These are phyloP conservation scores for Ambrosiella beaveri DNA, from an alignment of 2,329 filamentous ascomycete species.

Conservation along the genomic window DNA sequence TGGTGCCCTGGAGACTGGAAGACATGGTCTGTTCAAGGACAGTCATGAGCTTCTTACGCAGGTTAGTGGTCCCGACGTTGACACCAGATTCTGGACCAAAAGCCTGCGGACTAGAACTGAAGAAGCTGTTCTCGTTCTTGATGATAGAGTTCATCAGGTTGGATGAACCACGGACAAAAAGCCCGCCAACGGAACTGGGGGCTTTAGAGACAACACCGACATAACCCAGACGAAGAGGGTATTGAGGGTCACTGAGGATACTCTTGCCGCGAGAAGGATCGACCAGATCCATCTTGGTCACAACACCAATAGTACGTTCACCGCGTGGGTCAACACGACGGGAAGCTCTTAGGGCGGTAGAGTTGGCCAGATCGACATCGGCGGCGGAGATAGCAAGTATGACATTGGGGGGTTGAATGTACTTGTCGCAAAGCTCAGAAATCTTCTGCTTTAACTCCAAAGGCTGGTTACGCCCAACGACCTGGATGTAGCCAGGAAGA, in stretches of 20 bases:
- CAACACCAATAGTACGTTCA: conserved; percentile 92
- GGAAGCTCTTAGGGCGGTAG: conserved; percentile 76
- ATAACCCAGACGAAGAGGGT: conserved; percentile 85
- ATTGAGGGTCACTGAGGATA: conserved; percentile 77
- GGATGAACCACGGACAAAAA: conserved; percentile 69
- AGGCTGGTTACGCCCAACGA: conserved; percentile 80
- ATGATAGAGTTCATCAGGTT: conserved; percentile 69
- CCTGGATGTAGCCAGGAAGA: conserved; percentile 92
- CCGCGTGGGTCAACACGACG: conserved; percentile 83
- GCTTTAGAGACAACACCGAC: conserved; percentile 85
- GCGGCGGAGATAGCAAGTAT: conserved; percentile 95
- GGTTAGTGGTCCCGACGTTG: conserved; percentile 63
- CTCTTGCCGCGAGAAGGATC: conserved; percentile 61
- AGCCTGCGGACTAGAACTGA: conserved; percentile 63
- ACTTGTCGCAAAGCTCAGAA: conserved; percentile 89
- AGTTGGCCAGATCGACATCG: conserved; percentile 94
- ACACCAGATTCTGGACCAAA: conserved; percentile 60
- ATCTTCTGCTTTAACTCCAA: conserved; percentile 89
- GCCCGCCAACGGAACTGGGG: conserved; percentile 41
- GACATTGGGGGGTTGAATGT: conserved; percentile 89
- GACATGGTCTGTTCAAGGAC: conserved; percentile 97
- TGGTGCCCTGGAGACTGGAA: conserved; percentile 70
- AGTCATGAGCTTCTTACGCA: conserved; percentile 92
- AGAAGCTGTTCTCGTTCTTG: conserved; percentile 77
- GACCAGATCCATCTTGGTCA: conserved; percentile 97